These are phyloP conservation scores for Chloromonas sp. DNA, from an alignment of 163 green algal genomes.

Conservation along the genomic window DNA sequence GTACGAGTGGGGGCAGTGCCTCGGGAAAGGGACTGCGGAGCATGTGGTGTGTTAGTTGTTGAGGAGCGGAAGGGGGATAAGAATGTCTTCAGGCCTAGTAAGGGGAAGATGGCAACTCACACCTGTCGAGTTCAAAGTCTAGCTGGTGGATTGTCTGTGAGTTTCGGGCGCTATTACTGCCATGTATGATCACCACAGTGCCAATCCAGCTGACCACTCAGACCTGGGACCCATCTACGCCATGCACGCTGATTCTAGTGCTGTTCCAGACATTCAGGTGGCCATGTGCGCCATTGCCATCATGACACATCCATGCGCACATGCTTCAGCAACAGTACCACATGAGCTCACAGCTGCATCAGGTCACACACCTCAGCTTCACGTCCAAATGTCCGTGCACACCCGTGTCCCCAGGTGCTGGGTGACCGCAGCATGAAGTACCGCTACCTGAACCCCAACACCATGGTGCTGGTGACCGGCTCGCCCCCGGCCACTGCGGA, in stretches of 20 bases:
- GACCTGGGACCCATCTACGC: neutral
- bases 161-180: no score
- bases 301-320: neutral
- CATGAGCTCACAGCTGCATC: no score
- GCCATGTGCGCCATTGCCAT: neutral
- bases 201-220: neutral
- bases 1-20: conserved; percentile 12
- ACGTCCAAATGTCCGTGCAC: no score
- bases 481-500: neutral
- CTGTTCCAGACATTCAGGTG: neutral
- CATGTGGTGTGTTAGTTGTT: no score
- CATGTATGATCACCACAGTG: neutral
- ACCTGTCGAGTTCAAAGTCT: no score
- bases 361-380: no score
- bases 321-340: neutral
- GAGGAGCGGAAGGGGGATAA: no score
- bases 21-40: neutral
- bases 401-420: conserved; percentile 47
- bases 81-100: no score
- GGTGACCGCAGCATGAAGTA: conserved; percentile 80
- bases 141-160: no score
- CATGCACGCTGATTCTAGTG: neutral
- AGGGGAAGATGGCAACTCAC: no score
- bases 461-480: conserved; percentile 67
- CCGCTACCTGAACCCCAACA: conserved; percentile 93